Base-by-base conservation (phyloP, 2,329 filamentous ascomycete species). In the Diplocarpon rosae region DNA sequence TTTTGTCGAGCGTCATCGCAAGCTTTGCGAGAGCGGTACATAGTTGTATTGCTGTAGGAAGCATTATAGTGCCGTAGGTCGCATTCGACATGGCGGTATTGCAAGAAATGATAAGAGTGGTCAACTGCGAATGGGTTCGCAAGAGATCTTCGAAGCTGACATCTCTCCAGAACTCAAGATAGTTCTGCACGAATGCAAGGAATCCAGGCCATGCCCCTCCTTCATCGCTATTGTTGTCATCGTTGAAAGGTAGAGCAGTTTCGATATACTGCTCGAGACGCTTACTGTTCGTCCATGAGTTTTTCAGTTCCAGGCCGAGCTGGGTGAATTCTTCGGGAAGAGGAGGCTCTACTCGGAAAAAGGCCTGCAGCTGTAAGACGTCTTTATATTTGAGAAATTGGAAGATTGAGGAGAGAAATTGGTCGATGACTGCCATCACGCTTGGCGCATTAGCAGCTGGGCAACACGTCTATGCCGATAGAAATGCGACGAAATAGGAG, bases 11-110 rank as follows among this genome's bases (percentile, higher is more conserved):
- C 41, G 78, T 83, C 68, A 95, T 86, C 20, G 89, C 89, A 45
- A 95, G 73, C 52, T 82, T 80, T 8, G 86, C 83, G 17, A 95
- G 75, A 7, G 86, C 78, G 54, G 83, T 79, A 28, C 85, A 90
- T 42, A 94, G 75, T 27, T 83, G 83, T 56, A 95, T 80, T 59
- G 87, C 85, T 2, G 86, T 88, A 34, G 86, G 81, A 33, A 95
- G 76, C 56, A 95, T 78, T 56, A 95, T 74, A 27, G 82, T 75
- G 28, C 90, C 90, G 60, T 88, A 80, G 11, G 79, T 80, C 1
- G 83, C 78, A 57, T 95, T 83, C 6, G 80, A 78, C 38, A 95
- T 76, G 0, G 89, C 88, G 15, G 84, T 84, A 20, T 87, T 83
- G 55, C 84, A 92, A 56, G 88, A 83, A 83, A 84, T 84, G 39